These are phyloP conservation scores for Peterozyma toletana DNA, from an alignment of 805 yeast species.

Conservation along the genomic window DNA sequence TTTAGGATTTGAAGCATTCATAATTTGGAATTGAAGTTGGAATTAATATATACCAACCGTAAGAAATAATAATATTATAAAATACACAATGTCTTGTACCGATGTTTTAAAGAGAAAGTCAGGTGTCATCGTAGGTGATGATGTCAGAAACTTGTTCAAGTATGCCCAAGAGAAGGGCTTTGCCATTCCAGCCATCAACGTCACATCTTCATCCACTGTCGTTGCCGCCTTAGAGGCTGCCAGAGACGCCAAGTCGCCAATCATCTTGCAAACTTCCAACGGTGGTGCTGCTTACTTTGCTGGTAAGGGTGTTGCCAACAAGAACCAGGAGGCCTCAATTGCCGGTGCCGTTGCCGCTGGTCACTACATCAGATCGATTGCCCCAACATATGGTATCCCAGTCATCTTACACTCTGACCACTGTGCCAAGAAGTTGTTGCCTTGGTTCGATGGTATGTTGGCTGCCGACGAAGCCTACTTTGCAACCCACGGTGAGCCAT, in stretches of 20 bases:
- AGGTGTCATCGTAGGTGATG: constrained; percentile 99
- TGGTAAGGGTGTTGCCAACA: constrained; percentile 96
- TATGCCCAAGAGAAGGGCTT: constrained; percentile 90
- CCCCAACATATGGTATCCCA: constrained; percentile 95
- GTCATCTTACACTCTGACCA: constrained; percentile 97
- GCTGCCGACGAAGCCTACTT: constrained; percentile 93
- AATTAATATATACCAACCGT: too few relatives aligned
- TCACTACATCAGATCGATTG: constrained; percentile 93
- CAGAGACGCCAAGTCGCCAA: constrained; percentile 89
- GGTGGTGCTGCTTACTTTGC: constrained; percentile 99
- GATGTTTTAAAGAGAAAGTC: constrained; percentile 82
- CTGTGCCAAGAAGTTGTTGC: constrained; percentile 96
- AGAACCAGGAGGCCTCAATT: constrained; percentile 89
- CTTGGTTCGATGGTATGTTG: constrained; percentile 98
- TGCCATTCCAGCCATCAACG: constrained; percentile 98
- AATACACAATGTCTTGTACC: constrained; percentile 46
- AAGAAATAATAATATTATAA: neutral
- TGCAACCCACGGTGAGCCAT: constrained; percentile 82
- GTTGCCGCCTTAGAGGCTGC: constrained; percentile 97
- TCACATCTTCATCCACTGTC: constrained; percentile 94
- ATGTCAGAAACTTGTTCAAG: constrained; percentile 78
- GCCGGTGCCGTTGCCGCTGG: constrained; percentile 96
- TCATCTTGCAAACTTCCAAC: constrained; percentile 92
- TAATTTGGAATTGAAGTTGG: too few relatives aligned
- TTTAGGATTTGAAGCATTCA: too few relatives aligned